Percentiles rank a stretch among this genome's conserved stretches.
phyloP scores from a whole-genome alignment of 1,284 basidiomycete species.

The Puccinia hordei region DNA sequence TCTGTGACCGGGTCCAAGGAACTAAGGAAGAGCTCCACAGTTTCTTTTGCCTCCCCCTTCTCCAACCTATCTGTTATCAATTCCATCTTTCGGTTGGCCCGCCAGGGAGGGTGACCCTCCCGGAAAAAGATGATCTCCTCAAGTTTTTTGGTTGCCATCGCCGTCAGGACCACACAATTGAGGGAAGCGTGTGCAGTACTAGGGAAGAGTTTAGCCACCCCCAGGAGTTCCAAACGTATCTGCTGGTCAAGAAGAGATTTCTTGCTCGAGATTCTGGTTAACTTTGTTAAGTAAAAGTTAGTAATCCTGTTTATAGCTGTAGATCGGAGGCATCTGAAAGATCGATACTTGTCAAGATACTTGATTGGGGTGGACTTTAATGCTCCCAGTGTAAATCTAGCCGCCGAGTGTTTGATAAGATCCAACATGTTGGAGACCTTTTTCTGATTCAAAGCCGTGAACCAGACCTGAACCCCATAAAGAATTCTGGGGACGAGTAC shows the following conservation, averaged over 20 bases:
- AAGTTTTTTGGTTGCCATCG: neutral
- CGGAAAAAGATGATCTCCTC: neutral
- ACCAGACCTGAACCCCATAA: conserved; percentile 11
- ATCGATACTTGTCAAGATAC: too few relatives aligned
- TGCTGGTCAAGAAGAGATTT: neutral
- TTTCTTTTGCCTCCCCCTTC: neutral
- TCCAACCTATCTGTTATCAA: neutral
- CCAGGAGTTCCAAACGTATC: neutral
- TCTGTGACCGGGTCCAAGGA: neutral
- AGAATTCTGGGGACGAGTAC: too few relatives aligned
- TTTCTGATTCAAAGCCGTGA: neutral
- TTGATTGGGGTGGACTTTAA: neutral
- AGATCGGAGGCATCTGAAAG: neutral
- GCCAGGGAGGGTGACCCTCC: too few relatives aligned
- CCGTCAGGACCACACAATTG: neutral
- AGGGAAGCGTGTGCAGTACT: neutral
- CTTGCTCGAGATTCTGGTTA: neutral
- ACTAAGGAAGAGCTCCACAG: neutral
- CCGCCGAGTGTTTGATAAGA: too few relatives aligned
- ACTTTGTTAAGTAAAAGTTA: too few relatives aligned
- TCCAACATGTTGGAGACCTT: neutral
- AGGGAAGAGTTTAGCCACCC: neutral
- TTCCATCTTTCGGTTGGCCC: neutral
- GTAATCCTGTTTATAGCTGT: too few relatives aligned
- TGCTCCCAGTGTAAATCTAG: too few relatives aligned